These are phyloP conservation scores for Grosmannia huntii DNA, from an alignment of 2,329 filamentous ascomycete genomes.

Conservation along the genomic window DNA sequence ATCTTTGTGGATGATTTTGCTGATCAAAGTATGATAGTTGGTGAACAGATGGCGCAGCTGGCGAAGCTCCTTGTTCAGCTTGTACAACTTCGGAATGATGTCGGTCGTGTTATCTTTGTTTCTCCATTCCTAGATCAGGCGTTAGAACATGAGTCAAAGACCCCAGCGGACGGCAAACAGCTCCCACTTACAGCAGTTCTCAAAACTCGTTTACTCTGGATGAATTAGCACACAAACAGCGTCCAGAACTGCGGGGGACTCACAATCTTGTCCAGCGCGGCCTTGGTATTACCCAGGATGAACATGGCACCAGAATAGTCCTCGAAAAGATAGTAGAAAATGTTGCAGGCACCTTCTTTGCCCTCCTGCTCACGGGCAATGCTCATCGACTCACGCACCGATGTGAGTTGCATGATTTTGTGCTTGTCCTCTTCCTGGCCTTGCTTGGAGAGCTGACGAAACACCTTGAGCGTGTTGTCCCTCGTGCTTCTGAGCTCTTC, in stretches of 20 bases:
- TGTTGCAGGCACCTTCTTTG: constrained; percentile 40
- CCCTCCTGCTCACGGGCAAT: constrained; percentile 15
- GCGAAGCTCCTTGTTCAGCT: constrained; percentile 46
- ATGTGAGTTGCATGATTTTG: constrained; percentile 29
- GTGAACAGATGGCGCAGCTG: constrained; percentile 48
- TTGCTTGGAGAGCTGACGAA: constrained; percentile 24
- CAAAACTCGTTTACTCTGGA: constrained; percentile 23
- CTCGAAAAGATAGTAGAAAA: constrained; percentile 57
- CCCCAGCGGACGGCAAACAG: not conserved
- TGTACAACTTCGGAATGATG: constrained; percentile 45
- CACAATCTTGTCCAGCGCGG: constrained; percentile 36
- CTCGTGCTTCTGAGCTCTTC: constrained; percentile 23
- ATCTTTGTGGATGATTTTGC: constrained; percentile 39
- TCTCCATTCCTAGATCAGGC: constrained; percentile 7
- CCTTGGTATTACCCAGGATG: constrained; percentile 33
- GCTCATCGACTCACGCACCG: constrained; percentile 20
- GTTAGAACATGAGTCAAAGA: not conserved
- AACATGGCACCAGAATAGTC: constrained; percentile 49
- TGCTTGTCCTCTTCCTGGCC: constrained; percentile 24
- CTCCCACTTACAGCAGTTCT: constrained; percentile 16
- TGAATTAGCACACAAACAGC: not conserved
- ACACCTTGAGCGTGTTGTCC: constrained; percentile 24
- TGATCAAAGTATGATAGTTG: constrained; percentile 46
- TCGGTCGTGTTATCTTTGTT: constrained; percentile 28
- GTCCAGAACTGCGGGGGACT: constrained; percentile 8